These are phyloP conservation scores for Yamadazyma sp. DNA, from an alignment of 1,139 yeast genomes.

Conservation along the genomic window DNA sequence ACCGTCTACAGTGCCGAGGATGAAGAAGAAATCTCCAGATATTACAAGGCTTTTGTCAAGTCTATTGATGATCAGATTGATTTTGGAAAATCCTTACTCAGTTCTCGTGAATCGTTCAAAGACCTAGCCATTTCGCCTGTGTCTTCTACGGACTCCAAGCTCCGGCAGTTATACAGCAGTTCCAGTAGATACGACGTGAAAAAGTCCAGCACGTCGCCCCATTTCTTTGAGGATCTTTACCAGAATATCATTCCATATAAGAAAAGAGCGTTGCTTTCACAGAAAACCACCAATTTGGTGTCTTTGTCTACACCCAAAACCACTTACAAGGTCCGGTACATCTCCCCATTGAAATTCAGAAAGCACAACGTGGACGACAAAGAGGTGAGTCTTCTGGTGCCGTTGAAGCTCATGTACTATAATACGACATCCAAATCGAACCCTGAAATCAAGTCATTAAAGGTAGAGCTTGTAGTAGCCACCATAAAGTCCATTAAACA, in stretches of 20 bases:
- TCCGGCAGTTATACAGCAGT: constrained; percentile 36
- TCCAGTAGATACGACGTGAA: constrained; percentile 14
- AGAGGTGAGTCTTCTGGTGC: constrained; percentile 28
- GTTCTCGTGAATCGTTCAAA: constrained; percentile 9
- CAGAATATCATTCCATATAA: constrained; percentile 35
- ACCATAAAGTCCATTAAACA: constrained; percentile 37
- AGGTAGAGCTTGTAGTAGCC: constrained; percentile 36
- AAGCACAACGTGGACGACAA: constrained; percentile 11
- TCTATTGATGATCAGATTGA: constrained; percentile 32
- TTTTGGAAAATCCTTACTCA: constrained; percentile 25
- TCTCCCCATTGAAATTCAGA: constrained; percentile 34
- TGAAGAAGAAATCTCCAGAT: constrained; percentile 24
- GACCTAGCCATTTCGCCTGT: constrained; percentile 16
- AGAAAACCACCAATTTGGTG: constrained; percentile 27
- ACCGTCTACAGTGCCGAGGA: constrained; percentile 22
- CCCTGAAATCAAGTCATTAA: constrained; percentile 33
- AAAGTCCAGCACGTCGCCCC: constrained; percentile 10
- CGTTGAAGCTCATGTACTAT: constrained; percentile 35
- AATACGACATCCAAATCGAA: constrained; percentile 8
- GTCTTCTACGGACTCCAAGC: constrained; percentile 22
- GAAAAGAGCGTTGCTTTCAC: constrained; percentile 38
- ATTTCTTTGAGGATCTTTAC: constrained; percentile 24
- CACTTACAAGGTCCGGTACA: constrained; percentile 29
- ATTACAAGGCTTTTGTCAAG: constrained; percentile 38
- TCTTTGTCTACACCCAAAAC: constrained; percentile 39